phyloP scores from a whole-genome alignment of 2,329 filamentous ascomycete species.

The Pseudopithomyces chartarum region DNA sequence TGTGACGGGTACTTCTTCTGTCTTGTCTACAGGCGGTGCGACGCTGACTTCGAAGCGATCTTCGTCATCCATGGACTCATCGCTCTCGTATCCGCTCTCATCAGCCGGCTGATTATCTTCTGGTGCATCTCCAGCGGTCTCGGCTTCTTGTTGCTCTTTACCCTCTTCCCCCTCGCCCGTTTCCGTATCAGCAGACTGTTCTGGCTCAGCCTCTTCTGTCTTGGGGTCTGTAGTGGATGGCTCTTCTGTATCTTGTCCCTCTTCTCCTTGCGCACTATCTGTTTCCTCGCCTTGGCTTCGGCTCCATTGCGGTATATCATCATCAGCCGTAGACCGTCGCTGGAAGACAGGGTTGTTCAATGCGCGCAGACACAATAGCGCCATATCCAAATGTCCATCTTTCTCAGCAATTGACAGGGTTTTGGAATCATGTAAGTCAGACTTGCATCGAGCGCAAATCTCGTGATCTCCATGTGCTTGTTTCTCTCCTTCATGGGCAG shows the following conservation, averaged over 20 bases:
- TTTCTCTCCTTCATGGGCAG: not conserved
- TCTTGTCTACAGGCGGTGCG: not conserved
- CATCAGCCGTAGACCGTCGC: not conserved
- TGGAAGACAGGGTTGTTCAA: slow-evolving; percentile 19
- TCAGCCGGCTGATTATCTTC: not conserved
- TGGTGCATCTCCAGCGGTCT: not conserved
- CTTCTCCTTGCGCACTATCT: not conserved
- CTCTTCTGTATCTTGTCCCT: not conserved
- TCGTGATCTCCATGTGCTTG: not conserved
- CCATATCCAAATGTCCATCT: slow-evolving; percentile 14
- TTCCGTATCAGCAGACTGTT: not conserved
- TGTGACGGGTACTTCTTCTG: not conserved
- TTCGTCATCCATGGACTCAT: slow-evolving; percentile 12
- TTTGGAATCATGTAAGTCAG: not conserved
- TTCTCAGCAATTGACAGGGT: slow-evolving; percentile 12
- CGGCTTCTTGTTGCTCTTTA: not conserved
- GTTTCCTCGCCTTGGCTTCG: not conserved
- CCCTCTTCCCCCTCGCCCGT: not conserved
- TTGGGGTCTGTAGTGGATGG: not conserved
- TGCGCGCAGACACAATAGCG: slow-evolving; percentile 12
- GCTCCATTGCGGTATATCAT: not conserved
- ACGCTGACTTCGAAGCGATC: slow-evolving; percentile 8
- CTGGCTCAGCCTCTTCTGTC: not conserved
- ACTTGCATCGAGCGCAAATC: slow-evolving; percentile 9
- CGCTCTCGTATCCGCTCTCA: slow-evolving; percentile 3